phyloP scores from a whole-genome alignment of 345 rosid species.

The Acer saccharum region DNA sequence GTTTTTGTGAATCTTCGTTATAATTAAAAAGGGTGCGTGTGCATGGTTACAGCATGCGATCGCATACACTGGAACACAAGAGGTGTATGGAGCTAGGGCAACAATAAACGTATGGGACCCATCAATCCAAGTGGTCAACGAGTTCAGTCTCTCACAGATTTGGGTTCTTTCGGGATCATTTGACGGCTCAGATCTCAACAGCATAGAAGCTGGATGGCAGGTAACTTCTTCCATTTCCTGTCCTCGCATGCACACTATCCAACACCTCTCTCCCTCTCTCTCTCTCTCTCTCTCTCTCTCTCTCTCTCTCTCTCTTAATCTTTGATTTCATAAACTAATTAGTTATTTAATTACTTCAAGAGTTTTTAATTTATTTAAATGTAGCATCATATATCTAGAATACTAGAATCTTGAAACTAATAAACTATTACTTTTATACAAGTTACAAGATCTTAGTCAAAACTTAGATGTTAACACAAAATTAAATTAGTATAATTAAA shows the following conservation, averaged over 20 bases:
- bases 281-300: background rate
- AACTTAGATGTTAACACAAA: no score
- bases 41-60: conserved; percentile 75
- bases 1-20: no score
- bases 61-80: conserved; percentile 77
- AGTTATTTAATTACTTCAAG: background rate
- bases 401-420: background rate
- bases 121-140: conserved; percentile 71
- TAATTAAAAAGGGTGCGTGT: background rate
- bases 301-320: background rate
- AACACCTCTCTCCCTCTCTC: background rate
- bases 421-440: background rate
- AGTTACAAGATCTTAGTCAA: background rate
- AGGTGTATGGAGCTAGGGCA: conserved; percentile 82
- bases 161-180: conserved; percentile 97
- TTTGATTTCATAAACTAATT: background rate
- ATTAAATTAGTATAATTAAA: background rate
- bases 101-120: conserved; percentile 99
- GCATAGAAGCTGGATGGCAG: conserved; percentile 99
- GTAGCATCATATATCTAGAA: background rate
- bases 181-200: conserved; percentile 95
- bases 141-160: conserved; percentile 96
- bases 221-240: conserved; percentile 52
- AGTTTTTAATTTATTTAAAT: background rate
- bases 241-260: conserved; percentile 23